Percentiles rank a stretch among this genome's conserved stretches.
phyloP scores from a whole-genome alignment of 352 stramenopile species.

The Phytophthora ohioensis region DNA sequence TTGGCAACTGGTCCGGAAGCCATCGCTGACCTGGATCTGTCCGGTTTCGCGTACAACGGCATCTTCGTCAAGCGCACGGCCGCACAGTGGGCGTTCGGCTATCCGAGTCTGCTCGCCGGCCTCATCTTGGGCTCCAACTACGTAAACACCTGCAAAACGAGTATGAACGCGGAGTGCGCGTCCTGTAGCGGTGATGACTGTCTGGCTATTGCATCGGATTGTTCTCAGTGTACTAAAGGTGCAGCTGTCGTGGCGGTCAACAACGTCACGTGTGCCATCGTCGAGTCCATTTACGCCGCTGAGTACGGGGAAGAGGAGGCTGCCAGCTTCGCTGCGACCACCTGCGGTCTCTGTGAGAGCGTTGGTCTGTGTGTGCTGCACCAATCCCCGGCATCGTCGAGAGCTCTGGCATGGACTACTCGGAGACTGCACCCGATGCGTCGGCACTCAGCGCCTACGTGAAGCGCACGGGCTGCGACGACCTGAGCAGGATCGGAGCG shows the following conservation, averaged over 20 bases:
- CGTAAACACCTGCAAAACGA: slow-evolving; percentile 49
- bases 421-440: slow-evolving; percentile 39
- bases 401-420: slow-evolving; percentile 70
- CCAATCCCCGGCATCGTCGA: slow-evolving; percentile 67
- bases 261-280: slow-evolving; percentile 48
- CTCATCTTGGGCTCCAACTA: slow-evolving; percentile 67
- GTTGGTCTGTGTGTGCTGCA: slow-evolving; percentile 68
- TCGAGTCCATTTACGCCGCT: slow-evolving; percentile 54
- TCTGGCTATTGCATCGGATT: slow-evolving; percentile 42
- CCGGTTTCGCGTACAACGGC: slow-evolving; percentile 80
- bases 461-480: slow-evolving; percentile 77
- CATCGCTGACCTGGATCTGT: slow-evolving; percentile 57
- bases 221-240: slow-evolving; percentile 49
- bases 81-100: slow-evolving; percentile 73
- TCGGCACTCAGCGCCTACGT: slow-evolving; percentile 52
- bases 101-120: slow-evolving; percentile 74
- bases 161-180: slow-evolving; percentile 55
- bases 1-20: slow-evolving; percentile 33
- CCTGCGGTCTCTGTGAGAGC: slow-evolving; percentile 54
- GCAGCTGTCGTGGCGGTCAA: slow-evolving; percentile 53
- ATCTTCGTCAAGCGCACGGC: slow-evolving; percentile 69
- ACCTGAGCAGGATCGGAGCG: slow-evolving; percentile 60
- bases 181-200: slow-evolving; percentile 50
- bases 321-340: slow-evolving; percentile 42
- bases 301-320: slow-evolving; percentile 51